Conservation (phyloP, 2,329 filamentous ascomycete genomes). For the Phaeomoniella chlamydospora region DNA sequence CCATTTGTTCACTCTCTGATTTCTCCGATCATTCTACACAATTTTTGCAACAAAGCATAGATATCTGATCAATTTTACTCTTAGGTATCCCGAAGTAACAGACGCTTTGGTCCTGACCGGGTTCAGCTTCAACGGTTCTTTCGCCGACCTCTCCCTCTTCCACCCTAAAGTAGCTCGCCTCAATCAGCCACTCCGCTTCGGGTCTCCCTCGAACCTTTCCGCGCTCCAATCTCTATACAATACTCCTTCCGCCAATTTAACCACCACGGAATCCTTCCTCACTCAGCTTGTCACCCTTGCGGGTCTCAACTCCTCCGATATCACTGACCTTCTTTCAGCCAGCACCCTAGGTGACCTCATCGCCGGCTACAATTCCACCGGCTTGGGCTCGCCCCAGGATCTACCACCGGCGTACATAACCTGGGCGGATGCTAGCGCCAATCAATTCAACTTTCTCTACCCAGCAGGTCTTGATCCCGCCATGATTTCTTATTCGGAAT, state of each 20-base stretch:
- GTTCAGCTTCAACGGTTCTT: conserved; percentile 36
- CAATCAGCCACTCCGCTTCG: conserved; percentile 25
- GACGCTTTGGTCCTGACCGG: conserved; percentile 48
- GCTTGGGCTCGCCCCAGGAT: conserved; percentile 12
- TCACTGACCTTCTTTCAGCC: conserved; percentile 1
- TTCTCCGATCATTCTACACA: neutral
- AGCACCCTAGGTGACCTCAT: conserved; percentile 7
- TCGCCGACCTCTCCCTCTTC: conserved; percentile 30
- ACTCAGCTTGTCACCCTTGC: conserved; percentile 1
- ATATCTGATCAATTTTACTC: neutral
- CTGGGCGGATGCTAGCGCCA: conserved; percentile 27
- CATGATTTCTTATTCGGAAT: conserved; percentile 31
- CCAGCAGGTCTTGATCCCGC: conserved; percentile 40
- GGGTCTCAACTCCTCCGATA: conserved; percentile 8
- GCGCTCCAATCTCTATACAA: conserved; percentile 8
- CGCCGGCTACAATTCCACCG: conserved; percentile 5
- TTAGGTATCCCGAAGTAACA: conserved; percentile 23
- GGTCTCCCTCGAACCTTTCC: conserved; percentile 12
- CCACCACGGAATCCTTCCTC: conserved; percentile 9
- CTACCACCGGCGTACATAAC: conserved; percentile 40
- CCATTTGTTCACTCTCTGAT: neutral
- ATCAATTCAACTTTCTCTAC: conserved; percentile 39
- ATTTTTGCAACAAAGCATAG: too few species aligned
- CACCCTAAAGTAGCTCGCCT: conserved; percentile 32
- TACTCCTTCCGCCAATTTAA: conserved; percentile 9